These are phyloP conservation scores for Sclerotinia sclerotiorum DNA, from an alignment of 2,329 filamentous ascomycete species.

Conservation along the genomic window DNA sequence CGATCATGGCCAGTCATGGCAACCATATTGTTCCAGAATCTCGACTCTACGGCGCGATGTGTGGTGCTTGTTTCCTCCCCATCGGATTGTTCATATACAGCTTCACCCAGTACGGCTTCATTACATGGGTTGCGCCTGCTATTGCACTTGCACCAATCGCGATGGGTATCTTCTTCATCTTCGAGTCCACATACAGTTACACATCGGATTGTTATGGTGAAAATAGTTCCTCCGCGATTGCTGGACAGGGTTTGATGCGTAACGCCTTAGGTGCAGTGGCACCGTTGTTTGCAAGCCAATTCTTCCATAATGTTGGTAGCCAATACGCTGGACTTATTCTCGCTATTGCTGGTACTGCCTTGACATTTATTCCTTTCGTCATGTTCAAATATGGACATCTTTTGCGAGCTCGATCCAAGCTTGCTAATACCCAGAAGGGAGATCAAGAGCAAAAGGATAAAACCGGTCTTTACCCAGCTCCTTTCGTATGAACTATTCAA, in stretches of 20 bases:
- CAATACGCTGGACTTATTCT: constrained; percentile 22
- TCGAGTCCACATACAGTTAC: constrained; percentile 22
- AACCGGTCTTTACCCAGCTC: constrained; percentile 4
- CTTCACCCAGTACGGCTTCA: constrained; percentile 46
- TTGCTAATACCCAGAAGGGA: constrained; percentile 42
- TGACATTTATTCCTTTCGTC: constrained; percentile 19
- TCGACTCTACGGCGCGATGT: constrained; percentile 76
- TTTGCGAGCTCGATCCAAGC: constrained; percentile 48
- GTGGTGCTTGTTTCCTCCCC: constrained; percentile 71
- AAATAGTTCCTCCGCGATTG: constrained; percentile 21
- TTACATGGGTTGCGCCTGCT: constrained; percentile 22
- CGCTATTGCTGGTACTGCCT: constrained; percentile 16
- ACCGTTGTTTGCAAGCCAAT: constrained; percentile 23
- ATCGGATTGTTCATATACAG: constrained; percentile 70
- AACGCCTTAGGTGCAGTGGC: constrained; percentile 21
- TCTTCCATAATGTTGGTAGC: constrained; percentile 22
- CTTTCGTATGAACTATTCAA: constrained; percentile 1
- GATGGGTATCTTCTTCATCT: constrained; percentile 24
- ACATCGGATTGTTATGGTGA: constrained; percentile 23
- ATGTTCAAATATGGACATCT: constrained; percentile 23
- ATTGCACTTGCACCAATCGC: constrained; percentile 19
- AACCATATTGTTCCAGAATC: constrained; percentile 58
- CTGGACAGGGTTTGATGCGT: constrained; percentile 23
- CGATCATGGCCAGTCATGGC: not conserved
- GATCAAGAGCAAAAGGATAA: constrained; percentile 2